Evolutionary conservation across 495 filamentous ascomycete genomes (phyloP).

Genomic region (Aspergillus biplanus): DNA sequence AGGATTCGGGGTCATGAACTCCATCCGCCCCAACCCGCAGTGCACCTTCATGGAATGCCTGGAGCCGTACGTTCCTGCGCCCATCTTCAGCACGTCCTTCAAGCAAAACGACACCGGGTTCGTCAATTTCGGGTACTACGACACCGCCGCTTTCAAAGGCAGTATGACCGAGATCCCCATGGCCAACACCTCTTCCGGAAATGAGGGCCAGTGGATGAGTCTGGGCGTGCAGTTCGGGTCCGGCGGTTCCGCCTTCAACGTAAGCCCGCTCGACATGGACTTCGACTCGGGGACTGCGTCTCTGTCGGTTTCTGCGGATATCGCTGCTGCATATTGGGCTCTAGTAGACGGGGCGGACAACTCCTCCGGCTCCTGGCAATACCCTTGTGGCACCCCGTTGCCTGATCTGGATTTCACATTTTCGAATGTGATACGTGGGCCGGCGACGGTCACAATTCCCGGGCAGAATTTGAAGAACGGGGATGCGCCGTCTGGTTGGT

Average conservation of each 20-base stretch:
- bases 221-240: constrained; percentile 15
- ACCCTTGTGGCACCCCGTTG: constrained; percentile 16
- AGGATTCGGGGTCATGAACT: constrained; percentile 13
- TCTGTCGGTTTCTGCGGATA: constrained; percentile 12
- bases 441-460: constrained; percentile 13
- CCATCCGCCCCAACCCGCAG: constrained; percentile 16
- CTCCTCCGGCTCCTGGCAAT: constrained; percentile 16
- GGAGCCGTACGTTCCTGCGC: constrained; percentile 15
- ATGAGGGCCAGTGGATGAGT: constrained; percentile 19
- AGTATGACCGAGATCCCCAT: constrained; percentile 10
- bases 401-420: constrained; percentile 17
- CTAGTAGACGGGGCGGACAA: constrained; percentile 14
- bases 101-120: constrained; percentile 16
- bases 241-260: constrained; percentile 7
- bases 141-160: constrained; percentile 13
- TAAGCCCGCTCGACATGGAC: constrained; percentile 11
- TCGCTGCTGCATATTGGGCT: constrained; percentile 17
- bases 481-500: constrained; percentile 10
- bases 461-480: constrained; percentile 17
- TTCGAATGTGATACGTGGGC: constrained; percentile 15
- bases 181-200: constrained; percentile 16
- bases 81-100: constrained; percentile 17
- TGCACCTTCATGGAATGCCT: constrained; percentile 22
- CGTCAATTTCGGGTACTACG: constrained; percentile 18
- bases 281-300: constrained; percentile 16